Percentiles rank a stretch among this genome's conserved stretches.
Evolutionary conservation across 208 protist species (phyloP).

Genomic region (Zelonia costaricensis): DNA sequence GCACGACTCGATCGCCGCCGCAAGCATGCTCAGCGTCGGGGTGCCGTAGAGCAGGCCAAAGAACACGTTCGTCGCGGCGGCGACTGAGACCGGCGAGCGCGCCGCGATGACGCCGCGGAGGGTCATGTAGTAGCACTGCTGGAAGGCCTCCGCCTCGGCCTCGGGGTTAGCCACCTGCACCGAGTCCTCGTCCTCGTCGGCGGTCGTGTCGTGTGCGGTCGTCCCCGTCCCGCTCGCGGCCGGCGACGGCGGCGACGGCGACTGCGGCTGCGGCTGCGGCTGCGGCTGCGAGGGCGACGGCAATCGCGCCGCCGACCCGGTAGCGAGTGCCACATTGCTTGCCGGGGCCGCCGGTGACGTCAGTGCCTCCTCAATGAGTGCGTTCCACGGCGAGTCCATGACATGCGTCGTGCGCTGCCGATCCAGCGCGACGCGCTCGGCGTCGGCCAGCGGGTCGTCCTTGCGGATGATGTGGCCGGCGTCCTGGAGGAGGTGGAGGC

Average conservation of each 20-base stretch:
- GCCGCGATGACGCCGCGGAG: constrained; percentile 70
- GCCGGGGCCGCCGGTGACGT: not conserved
- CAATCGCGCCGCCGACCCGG: no score
- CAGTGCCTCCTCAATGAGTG: constrained; percentile 37
- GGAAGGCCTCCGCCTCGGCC: constrained; percentile 14
- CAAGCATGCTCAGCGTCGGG: constrained; percentile 65
- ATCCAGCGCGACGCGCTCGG: constrained; percentile 37
- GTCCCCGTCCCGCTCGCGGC: no score
- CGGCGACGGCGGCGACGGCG: no score
- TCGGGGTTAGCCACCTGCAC: not conserved
- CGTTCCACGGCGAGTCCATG: constrained; percentile 42
- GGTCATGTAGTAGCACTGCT: constrained; percentile 59
- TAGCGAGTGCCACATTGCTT: no score
- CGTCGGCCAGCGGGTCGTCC: constrained; percentile 32
- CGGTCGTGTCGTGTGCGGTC: no score
- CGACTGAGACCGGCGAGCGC: constrained; percentile 54
- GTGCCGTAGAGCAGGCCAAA: constrained; percentile 73
- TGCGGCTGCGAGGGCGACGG: not conserved
- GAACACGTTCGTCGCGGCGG: constrained; percentile 65
- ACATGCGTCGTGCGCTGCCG: constrained; percentile 24
- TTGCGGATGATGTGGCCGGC: constrained; percentile 60
- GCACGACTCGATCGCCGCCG: constrained; percentile 60
- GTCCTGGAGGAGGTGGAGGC: constrained; percentile 64
- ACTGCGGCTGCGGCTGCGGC: not conserved
- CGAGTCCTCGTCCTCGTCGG: constrained; percentile 18